These are phyloP conservation scores for Suillus bovinus DNA, from an alignment of 768 basidiomycete species.

Conservation along the genomic window DNA sequence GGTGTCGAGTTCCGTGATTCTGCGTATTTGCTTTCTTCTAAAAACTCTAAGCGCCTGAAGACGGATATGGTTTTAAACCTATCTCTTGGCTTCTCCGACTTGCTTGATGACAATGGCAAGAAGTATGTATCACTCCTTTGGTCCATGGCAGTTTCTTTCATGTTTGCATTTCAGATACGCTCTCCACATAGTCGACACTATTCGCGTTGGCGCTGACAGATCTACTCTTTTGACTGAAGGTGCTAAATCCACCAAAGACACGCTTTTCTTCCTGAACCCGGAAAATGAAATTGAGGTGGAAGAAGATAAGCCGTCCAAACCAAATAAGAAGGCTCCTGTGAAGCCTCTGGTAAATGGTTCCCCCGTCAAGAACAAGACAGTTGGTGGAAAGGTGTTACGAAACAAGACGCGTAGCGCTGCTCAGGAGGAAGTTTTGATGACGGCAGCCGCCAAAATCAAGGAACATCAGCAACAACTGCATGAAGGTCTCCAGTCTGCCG, in stretches of 20 bases:
- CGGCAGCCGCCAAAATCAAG: slow-evolving; percentile 73
- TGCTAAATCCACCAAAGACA: slow-evolving; percentile 80
- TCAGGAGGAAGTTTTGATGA: slow-evolving; percentile 80
- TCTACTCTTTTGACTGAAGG: slow-evolving; percentile 80
- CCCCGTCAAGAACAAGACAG: slow-evolving; percentile 70
- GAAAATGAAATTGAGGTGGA: slow-evolving; percentile 53
- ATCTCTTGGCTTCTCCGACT: slow-evolving; percentile 80
- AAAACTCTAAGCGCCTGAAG: slow-evolving; percentile 71
- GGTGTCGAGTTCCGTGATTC: slow-evolving; percentile 96
- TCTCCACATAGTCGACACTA: slow-evolving; percentile 85
- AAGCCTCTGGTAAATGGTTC: slow-evolving; percentile 61
- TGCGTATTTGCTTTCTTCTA: slow-evolving; percentile 76
- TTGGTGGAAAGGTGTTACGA: slow-evolving; percentile 82
- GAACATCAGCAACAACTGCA: slow-evolving; percentile 91
- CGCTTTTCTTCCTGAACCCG: slow-evolving; percentile 78
- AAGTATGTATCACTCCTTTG: slow-evolving; percentile 50
- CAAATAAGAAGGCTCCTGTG: slow-evolving; percentile 50
- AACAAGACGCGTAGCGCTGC: slow-evolving; percentile 89
- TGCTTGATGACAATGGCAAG: slow-evolving; percentile 74
- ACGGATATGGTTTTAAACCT: slow-evolving; percentile 87
- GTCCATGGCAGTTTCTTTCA: not conserved
- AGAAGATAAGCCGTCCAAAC: slow-evolving; percentile 57
- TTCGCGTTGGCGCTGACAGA: slow-evolving; percentile 69
- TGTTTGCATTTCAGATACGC: slow-evolving; percentile 61
- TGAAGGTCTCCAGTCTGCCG: slow-evolving; percentile 70